Percentiles rank a stretch among this genome's conserved stretches.
Evolutionary conservation across 1,284 basidiomycete species (phyloP).

Genomic region (Sphaerobolus stellatus): DNA sequence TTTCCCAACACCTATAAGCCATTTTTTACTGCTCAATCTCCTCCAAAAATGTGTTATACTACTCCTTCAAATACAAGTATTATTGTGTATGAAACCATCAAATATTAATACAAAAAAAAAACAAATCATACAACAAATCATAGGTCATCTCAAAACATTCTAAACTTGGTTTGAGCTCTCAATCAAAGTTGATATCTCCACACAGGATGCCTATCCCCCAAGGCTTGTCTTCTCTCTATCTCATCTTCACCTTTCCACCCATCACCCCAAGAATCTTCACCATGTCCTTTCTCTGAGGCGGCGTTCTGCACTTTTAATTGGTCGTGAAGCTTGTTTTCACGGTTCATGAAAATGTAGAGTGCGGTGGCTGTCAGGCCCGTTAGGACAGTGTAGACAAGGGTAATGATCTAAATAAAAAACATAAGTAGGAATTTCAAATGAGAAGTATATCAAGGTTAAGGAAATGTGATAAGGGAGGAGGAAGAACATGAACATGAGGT

Average conservation of each 20-base stretch:
- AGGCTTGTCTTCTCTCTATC: background rate
- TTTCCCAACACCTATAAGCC: too few species aligned
- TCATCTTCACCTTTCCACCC: slow-evolving; percentile 6
- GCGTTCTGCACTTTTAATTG: slow-evolving; percentile 2
- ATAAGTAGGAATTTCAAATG: too few species aligned
- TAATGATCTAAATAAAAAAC: slow-evolving; percentile 40
- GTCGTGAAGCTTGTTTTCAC: slow-evolving; percentile 52
- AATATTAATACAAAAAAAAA: too few species aligned
- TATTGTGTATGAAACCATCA: too few species aligned
- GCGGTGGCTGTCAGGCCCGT: slow-evolving; percentile 45
- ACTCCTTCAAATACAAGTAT: too few species aligned
- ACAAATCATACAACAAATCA: too few species aligned
- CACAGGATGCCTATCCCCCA: slow-evolving; percentile 10
- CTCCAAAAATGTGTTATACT: too few species aligned
- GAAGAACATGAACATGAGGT: slow-evolving; percentile 39
- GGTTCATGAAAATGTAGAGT: slow-evolving; percentile 51
- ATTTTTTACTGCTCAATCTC: too few species aligned
- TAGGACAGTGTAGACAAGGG: slow-evolving; percentile 58
- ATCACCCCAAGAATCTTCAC: too few species aligned
- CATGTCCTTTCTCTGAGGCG: background rate
- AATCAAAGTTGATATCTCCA: slow-evolving; percentile 9
- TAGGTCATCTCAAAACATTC: too few species aligned
- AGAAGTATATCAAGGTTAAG: too few species aligned
- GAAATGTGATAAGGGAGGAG: background rate
- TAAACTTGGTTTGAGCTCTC: too few species aligned